Conservation (phyloP, 2,329 filamentous ascomycete genomes). For the Sclerotinia sclerotiorum region DNA sequence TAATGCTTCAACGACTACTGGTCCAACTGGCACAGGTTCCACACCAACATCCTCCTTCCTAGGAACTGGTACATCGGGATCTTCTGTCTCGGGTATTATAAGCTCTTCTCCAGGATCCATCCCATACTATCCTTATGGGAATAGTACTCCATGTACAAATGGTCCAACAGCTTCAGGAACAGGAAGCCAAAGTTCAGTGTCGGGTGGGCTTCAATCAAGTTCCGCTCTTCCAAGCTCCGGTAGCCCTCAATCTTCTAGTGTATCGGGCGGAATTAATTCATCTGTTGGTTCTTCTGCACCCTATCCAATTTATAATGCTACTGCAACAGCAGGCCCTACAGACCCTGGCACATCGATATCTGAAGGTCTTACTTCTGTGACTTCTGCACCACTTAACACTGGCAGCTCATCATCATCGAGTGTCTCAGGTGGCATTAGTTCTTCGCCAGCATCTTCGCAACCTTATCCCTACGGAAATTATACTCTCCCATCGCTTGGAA, state of each 20-base stretch:
- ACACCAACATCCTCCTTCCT: slow-evolving; percentile 13
- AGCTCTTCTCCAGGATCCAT: slow-evolving; percentile 15
- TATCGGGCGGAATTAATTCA: slow-evolving; percentile 19
- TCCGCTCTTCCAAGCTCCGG: slow-evolving; percentile 6
- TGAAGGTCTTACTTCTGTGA: background rate
- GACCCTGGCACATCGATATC: slow-evolving; percentile 6
- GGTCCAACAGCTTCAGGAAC: slow-evolving; percentile 2
- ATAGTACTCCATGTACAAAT: slow-evolving; percentile 10
- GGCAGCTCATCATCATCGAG: slow-evolving; percentile 17
- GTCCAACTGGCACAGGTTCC: slow-evolving; percentile 24
- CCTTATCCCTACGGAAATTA: slow-evolving; percentile 16
- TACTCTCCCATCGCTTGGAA: slow-evolving; percentile 6
- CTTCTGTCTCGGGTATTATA: slow-evolving; percentile 22
- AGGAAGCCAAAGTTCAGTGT: slow-evolving; percentile 1
- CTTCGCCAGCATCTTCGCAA: slow-evolving; percentile 18
- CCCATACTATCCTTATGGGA: slow-evolving; percentile 25
- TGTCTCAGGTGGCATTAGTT: slow-evolving; percentile 18
- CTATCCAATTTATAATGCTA: slow-evolving; percentile 25
- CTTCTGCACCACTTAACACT: background rate
- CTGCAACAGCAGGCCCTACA: slow-evolving; percentile 21
- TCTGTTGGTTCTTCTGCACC: slow-evolving; percentile 23
- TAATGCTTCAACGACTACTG: slow-evolving; percentile 10
- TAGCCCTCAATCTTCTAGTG: background rate
- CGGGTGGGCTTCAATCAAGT: background rate
- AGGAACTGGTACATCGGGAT: slow-evolving; percentile 22